These are phyloP conservation scores for Phaffomyces antillensis DNA, from an alignment of 805 yeast genomes.

Conservation along the genomic window DNA sequence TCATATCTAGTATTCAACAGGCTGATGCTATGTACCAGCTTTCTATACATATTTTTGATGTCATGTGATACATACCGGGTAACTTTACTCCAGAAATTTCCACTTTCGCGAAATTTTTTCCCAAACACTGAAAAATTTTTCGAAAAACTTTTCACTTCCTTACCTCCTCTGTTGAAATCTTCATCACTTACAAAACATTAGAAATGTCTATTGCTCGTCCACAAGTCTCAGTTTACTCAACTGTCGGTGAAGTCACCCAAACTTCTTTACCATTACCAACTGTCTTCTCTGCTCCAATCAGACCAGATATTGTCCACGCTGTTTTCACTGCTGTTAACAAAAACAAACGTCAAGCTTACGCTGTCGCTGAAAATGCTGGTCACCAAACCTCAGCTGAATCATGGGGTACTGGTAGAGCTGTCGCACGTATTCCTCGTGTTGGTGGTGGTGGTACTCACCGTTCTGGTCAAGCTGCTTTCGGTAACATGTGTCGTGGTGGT, in stretches of 20 bases:
- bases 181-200: constrained; percentile 14
- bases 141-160: constrained; percentile 8
- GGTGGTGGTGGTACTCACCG: constrained; percentile 99
- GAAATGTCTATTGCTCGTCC: constrained; percentile 71
- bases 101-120: background rate
- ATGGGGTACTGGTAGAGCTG: constrained; percentile 99
- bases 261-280: constrained; percentile 91
- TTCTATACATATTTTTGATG: background rate
- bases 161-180: background rate
- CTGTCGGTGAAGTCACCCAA: constrained; percentile 81
- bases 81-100: background rate
- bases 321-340: constrained; percentile 98
- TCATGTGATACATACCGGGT: background rate
- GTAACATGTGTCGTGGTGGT: constrained; percentile 99
- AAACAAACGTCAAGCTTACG: constrained; percentile 99
- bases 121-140: background rate
- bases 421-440: constrained; percentile 99
- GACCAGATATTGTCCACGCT: constrained; percentile 98
- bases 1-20: too few relatives aligned
- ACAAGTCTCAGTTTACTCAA: constrained; percentile 91
- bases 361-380: constrained; percentile 99
- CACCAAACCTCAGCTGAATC: constrained; percentile 99
- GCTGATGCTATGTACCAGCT: too few relatives aligned
- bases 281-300: constrained; percentile 98
- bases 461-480: constrained; percentile 99